Evolutionary conservation across 73 alveolate genomes (phyloP), one percentile per base, ranked within the genome.

Genomic region (Paramecium primaurelia): DNA sequence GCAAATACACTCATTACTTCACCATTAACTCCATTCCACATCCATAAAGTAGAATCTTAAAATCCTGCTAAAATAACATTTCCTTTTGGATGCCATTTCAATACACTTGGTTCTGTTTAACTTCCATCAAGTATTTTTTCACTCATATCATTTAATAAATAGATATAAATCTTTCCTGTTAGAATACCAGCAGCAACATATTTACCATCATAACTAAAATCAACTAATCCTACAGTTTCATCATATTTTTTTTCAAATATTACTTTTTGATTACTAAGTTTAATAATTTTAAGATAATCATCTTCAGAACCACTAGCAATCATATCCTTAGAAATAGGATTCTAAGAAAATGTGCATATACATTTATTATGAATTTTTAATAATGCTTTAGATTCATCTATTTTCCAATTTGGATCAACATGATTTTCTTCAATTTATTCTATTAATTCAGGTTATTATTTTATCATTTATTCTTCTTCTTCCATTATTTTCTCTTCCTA

Each of bases 11-110:
- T 36, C 60, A 71, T 71, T 22, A 71, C 86, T 47, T 89, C 87
- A 28, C 94, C 94, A 45, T 26, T 71, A 8, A 64, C 84, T 26
- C 92, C 94, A 89, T 89, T 71, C 94, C 94, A 89, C 75, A 89
- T 68, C 94, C 94, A 89, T 71, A 83, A 59, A 8, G 94, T 71
- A 6, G 71, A 45, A 28, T 89, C 94, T 69, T 77, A 84, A 32
- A 77, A 71, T 30, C 94, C 94, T 71, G 94, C 94, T 14, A 89
- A 69, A 20, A 89, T 22, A 38, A 54, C 90, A 45, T 89, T 71
- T 8, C 91, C 94, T 89, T 89, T 89, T 18, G 92, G 86, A 71
- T 89, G 94, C 94, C 94, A 89, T 69, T 89, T 60, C 42, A 89
- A 58, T 6, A 89, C 73, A 12, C 64, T 80, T 40, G 91, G 91